These are phyloP conservation scores for Rhodomyrtus psidioides DNA, from an alignment of 441 rosid genomes.

Conservation along the genomic window DNA sequence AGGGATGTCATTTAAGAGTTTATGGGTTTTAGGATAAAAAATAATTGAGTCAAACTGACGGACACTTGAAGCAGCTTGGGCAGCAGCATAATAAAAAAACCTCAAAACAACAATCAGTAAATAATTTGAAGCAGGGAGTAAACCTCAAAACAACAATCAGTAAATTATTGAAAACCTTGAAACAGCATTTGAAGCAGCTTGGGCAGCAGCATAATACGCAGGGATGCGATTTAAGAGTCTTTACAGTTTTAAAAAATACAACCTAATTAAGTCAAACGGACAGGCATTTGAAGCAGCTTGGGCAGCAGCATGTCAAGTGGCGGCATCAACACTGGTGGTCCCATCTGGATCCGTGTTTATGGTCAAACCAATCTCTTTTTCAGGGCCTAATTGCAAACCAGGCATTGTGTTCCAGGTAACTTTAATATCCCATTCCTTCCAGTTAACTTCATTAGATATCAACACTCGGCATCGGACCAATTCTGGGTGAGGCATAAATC, in stretches of 20 bases:
- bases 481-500: neutral
- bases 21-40: neutral
- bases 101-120: neutral
- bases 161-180: neutral
- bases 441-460: neutral
- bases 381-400: constrained; percentile 39
- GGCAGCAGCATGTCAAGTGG: constrained; percentile 48
- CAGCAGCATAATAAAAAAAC: constrained; percentile 22
- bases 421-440: neutral
- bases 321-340: constrained; percentile 36
- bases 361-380: constrained; percentile 51
- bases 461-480: neutral
- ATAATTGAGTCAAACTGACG: neutral
- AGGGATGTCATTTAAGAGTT: neutral
- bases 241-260: neutral
- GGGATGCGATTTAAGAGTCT: neutral
- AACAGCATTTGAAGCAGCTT: constrained; percentile 33
- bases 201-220: constrained; percentile 39
- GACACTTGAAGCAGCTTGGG: constrained; percentile 60
- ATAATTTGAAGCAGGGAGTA: neutral
- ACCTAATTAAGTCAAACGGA: neutral
- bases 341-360: constrained; percentile 59
- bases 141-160: neutral
- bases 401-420: constrained; percentile 50
- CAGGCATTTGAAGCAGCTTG: constrained; percentile 65